Base-by-base conservation (phyloP, 495 filamentous ascomycete species). In the Rostrohypoxylon terebratum region DNA sequence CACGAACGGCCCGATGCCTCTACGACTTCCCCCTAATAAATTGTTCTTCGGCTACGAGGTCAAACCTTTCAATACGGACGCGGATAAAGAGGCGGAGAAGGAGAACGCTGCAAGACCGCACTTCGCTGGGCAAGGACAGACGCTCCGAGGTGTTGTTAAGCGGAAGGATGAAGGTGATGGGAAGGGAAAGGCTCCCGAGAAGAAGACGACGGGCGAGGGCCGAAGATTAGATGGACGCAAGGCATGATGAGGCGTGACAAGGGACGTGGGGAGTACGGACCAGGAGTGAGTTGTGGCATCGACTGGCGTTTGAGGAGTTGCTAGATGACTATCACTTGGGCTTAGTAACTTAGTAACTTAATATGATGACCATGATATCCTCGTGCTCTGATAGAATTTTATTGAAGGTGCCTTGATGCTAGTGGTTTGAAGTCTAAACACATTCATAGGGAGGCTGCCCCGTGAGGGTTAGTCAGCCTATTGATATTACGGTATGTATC, bases 1-100 rank as follows among this genome's bases (percentile, higher is more conserved):
- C 51, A 90, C 82, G 16, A 94, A 96, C 75, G 87, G 94, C 2
- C 94, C 95, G 0, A 92, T 95, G 75, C 96, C 96, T 2, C 84
- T 99, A 8, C 88, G 96, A 20, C 81, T 99, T 57, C 89, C 93
- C 1, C 92, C 90, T 0, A 94, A 95, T 63, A 95, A 97, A 76
- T 83, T 99, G 6, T 99, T 99, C 83, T 96, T 99, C 71, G 96
- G 96, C 10, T 99, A 98, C 75, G 90, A 96, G 67, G 86, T 97
- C 78, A 95, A 91, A 75, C 94, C 94, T 0, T 86, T 94, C 18
- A 93, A 91, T 83, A 93, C 93, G 45, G 90, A 90, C 20, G 92
- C 89, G 28, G 92, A 93, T 63, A 87, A 90, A 59, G 90, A 88
- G 20, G 83, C 85, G 60, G 84, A 88, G 55, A 87, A 88, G 31